Base-by-base conservation (phyloP, 768 basidiomycete species). In the Pisolithus sp. region DNA sequence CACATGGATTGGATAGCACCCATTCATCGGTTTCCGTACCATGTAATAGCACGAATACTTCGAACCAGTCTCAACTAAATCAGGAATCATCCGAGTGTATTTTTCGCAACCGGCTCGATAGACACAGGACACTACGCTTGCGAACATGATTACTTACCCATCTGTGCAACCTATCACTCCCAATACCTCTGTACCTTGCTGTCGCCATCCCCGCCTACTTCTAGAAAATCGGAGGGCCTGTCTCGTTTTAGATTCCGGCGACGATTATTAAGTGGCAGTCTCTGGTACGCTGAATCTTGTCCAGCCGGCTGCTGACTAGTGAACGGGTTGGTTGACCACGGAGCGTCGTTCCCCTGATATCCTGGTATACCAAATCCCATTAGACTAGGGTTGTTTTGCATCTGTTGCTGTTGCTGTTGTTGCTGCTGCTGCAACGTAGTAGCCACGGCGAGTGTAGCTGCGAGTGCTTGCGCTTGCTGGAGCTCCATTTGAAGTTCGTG, bases 281-380 rank as follows among this genome's bases (percentile, higher is more conserved):
- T 76, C 65, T 93, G 90, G 64, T 93, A 92, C n/a, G 89, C 86
- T 6, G 89, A 91, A 55, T 92, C 89, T 61, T 83, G 81, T 6
- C 76, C 75, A 47, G 77, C 76, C 28, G 78, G 76, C 64, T 87
- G 85, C 60, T 88, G 85, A 55, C 78, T 81, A 43, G 75, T 58
- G 63, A 76, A 86, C 52, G 76, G 74, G 58, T 74, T 76, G 56
- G 72, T 69, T 13, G 46, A 20, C 71, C 74, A 78, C 42, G 66
- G 65, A 5, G 55, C 13, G 6, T 66, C 65, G 21, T 58, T 26
- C 69, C 73, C 66, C 55, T 74, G 73, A 52, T 73, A 79, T 34
- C 73, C 68, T 55, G 71, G 59, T 69, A 78, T 71, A 59, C 67
- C 64, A 64, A 73, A 73, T 38, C 70, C 70, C 63, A 72, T 69